Evolutionary conservation across 495 filamentous ascomycete genomes (phyloP), one percentile per base, ranked within the genome.

Genomic region (Daldinia loculata): DNA sequence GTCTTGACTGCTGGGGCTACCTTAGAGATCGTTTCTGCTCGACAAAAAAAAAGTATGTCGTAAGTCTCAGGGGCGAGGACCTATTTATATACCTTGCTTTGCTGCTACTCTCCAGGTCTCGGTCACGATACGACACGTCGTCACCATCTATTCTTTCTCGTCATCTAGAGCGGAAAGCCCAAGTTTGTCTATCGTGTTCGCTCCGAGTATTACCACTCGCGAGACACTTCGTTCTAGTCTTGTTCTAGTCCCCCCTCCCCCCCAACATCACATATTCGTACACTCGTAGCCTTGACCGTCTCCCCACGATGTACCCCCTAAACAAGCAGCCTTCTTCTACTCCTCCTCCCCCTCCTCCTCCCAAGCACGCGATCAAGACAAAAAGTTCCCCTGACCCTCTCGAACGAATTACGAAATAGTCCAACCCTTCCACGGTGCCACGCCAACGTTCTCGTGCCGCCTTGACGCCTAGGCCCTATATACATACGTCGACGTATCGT

Each of bases 61-160:
- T 12, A 59, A 22, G 11, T 6, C 36, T 17, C n/a, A 36, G 51
- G n/a, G 34, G 15, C 6, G n/a, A 3, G 3, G 26, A 4, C 41
- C 22, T 32, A 17, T 63, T 69, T 73, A 69, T 73, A 69, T 65
- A 69, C 66, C 41, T 17, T 48, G 12, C 19, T 48, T 11, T 48
- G 24, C 19, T 59, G 4, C 26, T 48, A n/a, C 3, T 32, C 24
- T 29, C 30, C 38, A 36, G 4, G 22, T 34, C 14, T 14, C 11
- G 12, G 5, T 53, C 50, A 17, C 50, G 26, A 52, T 9, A 48
- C 9, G 19, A 27, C 26, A 53, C 43, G 43, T 53, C 27, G 24
- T 53, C 27, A 53, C 27, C 24, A n/a, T 52, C 26, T 8, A 30
- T 53, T n/a, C 50, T 30, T 53, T n/a, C 50, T 30, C 50, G 50